These are phyloP conservation scores for Daldinia bambusicola DNA, from an alignment of 495 filamentous ascomycete species.

Conservation along the genomic window DNA sequence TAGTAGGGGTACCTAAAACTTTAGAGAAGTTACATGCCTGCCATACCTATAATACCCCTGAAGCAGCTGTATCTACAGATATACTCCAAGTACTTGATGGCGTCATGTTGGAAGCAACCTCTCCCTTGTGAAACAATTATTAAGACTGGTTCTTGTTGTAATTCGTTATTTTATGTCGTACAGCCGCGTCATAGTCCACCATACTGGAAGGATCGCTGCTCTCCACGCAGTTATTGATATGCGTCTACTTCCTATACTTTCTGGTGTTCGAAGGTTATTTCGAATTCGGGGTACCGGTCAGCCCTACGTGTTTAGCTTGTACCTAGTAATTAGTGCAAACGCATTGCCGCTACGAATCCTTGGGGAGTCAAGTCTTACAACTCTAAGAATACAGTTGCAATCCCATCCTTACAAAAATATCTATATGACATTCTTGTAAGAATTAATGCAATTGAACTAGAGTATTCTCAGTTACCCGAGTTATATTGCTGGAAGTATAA, in stretches of 20 bases:
- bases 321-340: not conserved
- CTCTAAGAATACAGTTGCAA: no score
- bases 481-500: not conserved
- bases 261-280: no score
- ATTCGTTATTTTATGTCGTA: not conserved
- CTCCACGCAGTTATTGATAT: not conserved
- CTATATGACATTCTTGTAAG: no score
- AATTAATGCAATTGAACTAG: no score
- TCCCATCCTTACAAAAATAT: no score
- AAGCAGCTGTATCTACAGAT: not conserved
- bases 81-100: not conserved
- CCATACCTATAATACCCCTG: not conserved
- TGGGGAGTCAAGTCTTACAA: no score
- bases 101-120: not conserved
- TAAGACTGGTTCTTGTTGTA: not conserved
- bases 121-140: not conserved
- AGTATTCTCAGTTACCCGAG: no score
- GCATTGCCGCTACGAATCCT: not conserved
- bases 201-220: not conserved
- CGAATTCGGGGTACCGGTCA: not conserved
- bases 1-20: not conserved
- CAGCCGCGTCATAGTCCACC: conserved; percentile 1
- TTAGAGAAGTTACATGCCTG: not conserved
- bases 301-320: not conserved
- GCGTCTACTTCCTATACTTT: no score